These are phyloP conservation scores for Linum usitatissimum DNA, from an alignment of 345 rosid genomes.

Conservation along the genomic window DNA sequence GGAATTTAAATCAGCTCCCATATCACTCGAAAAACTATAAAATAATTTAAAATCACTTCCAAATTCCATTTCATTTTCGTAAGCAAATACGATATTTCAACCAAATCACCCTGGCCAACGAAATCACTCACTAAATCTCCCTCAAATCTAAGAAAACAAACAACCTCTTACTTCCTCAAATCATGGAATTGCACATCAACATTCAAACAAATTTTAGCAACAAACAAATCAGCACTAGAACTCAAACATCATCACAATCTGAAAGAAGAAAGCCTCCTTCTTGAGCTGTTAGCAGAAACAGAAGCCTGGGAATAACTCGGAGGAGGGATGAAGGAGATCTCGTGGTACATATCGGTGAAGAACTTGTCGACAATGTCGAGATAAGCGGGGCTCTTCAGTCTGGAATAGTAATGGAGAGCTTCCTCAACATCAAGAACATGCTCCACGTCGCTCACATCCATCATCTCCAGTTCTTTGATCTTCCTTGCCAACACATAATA, in stretches of 20 bases:
- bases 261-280: constrained; percentile 36
- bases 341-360: constrained; percentile 70
- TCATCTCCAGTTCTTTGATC: constrained; percentile 83
- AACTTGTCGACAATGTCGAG: constrained; percentile 75
- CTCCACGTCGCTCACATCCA: constrained; percentile 59
- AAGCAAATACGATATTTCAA: no score
- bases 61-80: no score
- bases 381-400: constrained; percentile 71
- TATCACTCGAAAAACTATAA: no score
- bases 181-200: no score
- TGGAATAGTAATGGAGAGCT: constrained; percentile 71
- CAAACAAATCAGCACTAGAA: no score
- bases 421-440: constrained; percentile 72
- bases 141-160: no score
- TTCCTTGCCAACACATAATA: constrained; percentile 41
- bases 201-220: no score
- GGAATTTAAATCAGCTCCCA: no score
- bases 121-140: no score
- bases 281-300: constrained; percentile 33
- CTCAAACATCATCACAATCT: constrained; percentile 19
- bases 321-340: constrained; percentile 41
- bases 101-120: no score
- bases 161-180: no score
- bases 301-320: constrained; percentile 9
- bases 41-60: no score